phyloP scores from a whole-genome alignment of 164 flowering plant species.

The Vitis labrusca region DNA sequence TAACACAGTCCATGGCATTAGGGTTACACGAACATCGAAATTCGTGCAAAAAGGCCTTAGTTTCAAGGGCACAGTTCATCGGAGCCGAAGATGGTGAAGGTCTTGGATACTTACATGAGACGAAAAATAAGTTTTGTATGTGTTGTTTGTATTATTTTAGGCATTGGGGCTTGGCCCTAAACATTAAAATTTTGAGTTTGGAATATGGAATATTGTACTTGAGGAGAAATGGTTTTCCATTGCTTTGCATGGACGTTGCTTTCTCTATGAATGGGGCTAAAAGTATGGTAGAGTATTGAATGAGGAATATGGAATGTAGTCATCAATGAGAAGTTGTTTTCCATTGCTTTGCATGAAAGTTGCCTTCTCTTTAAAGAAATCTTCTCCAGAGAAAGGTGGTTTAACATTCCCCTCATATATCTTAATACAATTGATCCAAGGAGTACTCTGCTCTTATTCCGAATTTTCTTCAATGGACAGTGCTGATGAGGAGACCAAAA shows the following conservation, averaged over 20 bases:
- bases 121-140: too few species aligned
- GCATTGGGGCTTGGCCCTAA: not conserved
- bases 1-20: slow-evolving; percentile 24
- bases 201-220: not conserved
- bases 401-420: slow-evolving; percentile 5
- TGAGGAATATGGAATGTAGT: slow-evolving; percentile 5
- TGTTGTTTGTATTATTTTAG: too few species aligned
- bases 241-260: slow-evolving; percentile 15
- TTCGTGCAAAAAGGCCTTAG: slow-evolving; percentile 31
- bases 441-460: not conserved
- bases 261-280: not conserved
- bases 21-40: slow-evolving; percentile 33
- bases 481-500: slow-evolving; percentile 16
- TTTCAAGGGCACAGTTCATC: not conserved
- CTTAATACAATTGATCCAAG: not conserved
- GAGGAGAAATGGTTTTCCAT: not conserved
- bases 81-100: slow-evolving; percentile 9
- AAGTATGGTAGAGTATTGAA: not conserved
- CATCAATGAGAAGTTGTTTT: not conserved
- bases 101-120: not conserved
- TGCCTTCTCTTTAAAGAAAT: slow-evolving; percentile 14
- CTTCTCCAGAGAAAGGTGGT: not conserved
- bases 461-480: slow-evolving; percentile 11
- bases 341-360: slow-evolving; percentile 21
- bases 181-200: not conserved